Evolutionary conservation across 2,329 filamentous ascomycete genomes (phyloP), one percentile per base, ranked within the genome.

Genomic region (Colletotrichum sojae): DNA sequence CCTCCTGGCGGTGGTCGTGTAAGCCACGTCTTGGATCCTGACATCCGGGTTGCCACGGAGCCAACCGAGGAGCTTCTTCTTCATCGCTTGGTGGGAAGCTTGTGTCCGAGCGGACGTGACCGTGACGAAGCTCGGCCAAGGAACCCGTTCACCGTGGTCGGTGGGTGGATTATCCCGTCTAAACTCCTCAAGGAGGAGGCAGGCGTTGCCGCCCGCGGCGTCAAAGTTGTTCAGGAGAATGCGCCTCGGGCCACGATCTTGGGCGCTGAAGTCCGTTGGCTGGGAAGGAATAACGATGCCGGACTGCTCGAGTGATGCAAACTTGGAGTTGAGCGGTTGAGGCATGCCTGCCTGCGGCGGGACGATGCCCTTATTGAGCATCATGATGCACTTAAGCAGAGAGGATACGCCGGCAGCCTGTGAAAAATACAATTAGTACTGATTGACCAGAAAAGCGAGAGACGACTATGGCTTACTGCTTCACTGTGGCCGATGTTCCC

Each of bases 171-270:
- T 53, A 3, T 12, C 3, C 18, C 18, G n/a, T 18, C 15, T 12
- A 16, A 45, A 67, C 10, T 67, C 63, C 20, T 67, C 63, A 2
- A 79, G 20, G 9, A 78, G 51, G 8, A 78, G 48, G 1, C 73
- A 71, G 3, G 73, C 73, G 65, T 75, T 78, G 9, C 67, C 74
- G 0, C 76, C 74, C 0, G 73, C 71, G 0, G 79, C 79, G 31
- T 80, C 79, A 48, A 79, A 82, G 66, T 78, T 82, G 67, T 81
- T 82, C 8, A 82, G 51, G 3, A 79, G 62, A 1, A 78, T 77
- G 12, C 73, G 66, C 15, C 75, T 71, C 12, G 43, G 43, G 9
- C 31, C 31, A 36, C 31, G 31, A 2, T 36, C 31, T 2, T 36
- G 8, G 31, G 31, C 8, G 31, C 8, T 36, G 31, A 36, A 36